Evolutionary conservation across 2,329 filamentous ascomycete genomes (phyloP), one percentile per base, ranked within the genome.

Genomic region (Colletotrichum gigasporum): DNA sequence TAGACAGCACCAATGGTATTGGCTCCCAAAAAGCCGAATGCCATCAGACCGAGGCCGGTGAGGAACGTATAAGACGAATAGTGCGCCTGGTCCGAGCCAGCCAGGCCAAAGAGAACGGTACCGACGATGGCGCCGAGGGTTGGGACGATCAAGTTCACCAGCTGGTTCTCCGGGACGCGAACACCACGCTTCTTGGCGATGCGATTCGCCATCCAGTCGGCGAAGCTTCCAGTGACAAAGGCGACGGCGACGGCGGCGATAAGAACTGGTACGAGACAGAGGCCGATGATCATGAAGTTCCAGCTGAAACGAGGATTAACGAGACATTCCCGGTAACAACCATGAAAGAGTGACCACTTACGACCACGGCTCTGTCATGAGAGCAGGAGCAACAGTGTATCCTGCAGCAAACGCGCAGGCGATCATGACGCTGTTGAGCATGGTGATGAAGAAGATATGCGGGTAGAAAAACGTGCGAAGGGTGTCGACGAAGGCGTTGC

Each of bases 391-490:
- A 4, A 65, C 47, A 1, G 62, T 71, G 65, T 73, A 73, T 34
- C 68, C 66, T 20, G 70, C 69, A 4, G 73, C 71, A 14, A 71
- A 71, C 28, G 71, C 71, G 20, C 68, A 70, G 7, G 71, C 69
- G 51, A 78, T 69, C 60, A 78, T 70, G 14, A 70, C 70, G 24
- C 71, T 71, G 63, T 75, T 75, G 6, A 74, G 65, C 16, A 73
- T 53, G 1, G 75, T 70, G 9, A 70, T 68, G 70, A 75, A 79
- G 3, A 76, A 37, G 6, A 78, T 72, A 30, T 72, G 69, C 0
- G 77, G 76, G 56, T 76, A 74, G 14, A 76, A 50, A 4, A 71
- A 72, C 2, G 74, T 76, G 55, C 74, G 72, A 18, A 75, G 52
- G 8, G 73, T 72, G 50, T 75, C 68, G 5, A 73, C 41, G 54